Base-by-base conservation (phyloP, 441 rosid species). In the Pelargonium australe region DNA sequence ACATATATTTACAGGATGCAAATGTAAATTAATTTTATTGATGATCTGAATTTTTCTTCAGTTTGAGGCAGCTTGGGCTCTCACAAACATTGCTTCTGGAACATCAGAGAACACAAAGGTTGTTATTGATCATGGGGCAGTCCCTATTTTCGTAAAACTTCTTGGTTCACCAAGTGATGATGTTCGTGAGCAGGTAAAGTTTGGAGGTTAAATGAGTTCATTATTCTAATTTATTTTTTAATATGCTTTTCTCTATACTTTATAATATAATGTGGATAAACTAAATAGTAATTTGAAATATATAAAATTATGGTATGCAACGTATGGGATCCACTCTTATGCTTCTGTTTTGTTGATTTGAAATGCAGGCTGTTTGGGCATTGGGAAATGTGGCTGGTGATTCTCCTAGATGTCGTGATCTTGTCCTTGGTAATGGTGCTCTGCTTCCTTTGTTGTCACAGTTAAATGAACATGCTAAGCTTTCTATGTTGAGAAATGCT, bases 321-420 rank as follows among this genome's bases (percentile, higher is more conserved):
- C 14, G 19, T 14, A 5, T 28, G 31, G 31, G 3, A 2, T 28
- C 31, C 31, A 28, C 31, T 28, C 31, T 28, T 28, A 28, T 28
- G 31, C 41, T 10, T n/a, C 13, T 23, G 31, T 66, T 43, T 1
- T 16, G 41, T 10, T 34, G 34, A 25, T 13, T 41, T 53, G 37
- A 47, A 57, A 4, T 70, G 44, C 67, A 92, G 98, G 98, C 94
- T 75, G 91, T 92, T 20, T 89, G 97, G 96, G 97, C 96, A 19
- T 73, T 90, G 81, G 98, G 97, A 64, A 90, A 93, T 80, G 89
- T 93, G 78, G 97, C 97, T 72, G 97, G 98, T 40, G 97, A 90
- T 75, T 90, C 98, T 67, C 90, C 98, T 64, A 84, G 78, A 71
- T 92, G 94, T 70, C 90, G 97, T 43, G 95, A 92, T 78, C 90